These are phyloP conservation scores for Eucalyptus marginata DNA, from an alignment of 345 rosid species.

Conservation along the genomic window DNA sequence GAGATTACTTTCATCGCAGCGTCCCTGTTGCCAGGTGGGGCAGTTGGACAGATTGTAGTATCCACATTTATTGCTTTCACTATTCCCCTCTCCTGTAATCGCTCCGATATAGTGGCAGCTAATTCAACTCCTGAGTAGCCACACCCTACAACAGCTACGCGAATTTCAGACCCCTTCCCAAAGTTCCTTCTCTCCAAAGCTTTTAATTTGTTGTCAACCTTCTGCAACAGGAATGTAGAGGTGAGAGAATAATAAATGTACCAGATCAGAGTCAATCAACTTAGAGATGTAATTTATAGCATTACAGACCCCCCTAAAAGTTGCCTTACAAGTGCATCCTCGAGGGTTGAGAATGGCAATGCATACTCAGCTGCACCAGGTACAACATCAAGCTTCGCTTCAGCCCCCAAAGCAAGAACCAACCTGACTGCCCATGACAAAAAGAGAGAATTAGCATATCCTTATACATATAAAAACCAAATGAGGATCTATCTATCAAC, in stretches of 20 bases:
- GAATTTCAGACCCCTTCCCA: slow-evolving; percentile 34
- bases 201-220: slow-evolving; percentile 44
- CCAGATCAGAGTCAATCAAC: not conserved
- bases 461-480: not conserved
- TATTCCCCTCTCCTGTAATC: slow-evolving; percentile 68
- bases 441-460: not conserved
- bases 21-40: slow-evolving; percentile 85
- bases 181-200: slow-evolving; percentile 65
- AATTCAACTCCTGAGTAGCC: slow-evolving; percentile 94
- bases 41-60: slow-evolving; percentile 61
- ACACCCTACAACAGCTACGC: slow-evolving; percentile 82
- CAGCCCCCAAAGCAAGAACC: slow-evolving; percentile 99
- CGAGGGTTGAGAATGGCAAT: slow-evolving; percentile 72
- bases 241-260: not conserved
- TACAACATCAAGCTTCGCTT: slow-evolving; percentile 66
- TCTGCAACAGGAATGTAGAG: slow-evolving; percentile 33
- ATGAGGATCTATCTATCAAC: not conserved
- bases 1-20: slow-evolving; percentile 65
- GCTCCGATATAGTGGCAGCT: slow-evolving; percentile 91
- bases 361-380: slow-evolving; percentile 93
- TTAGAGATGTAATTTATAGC: not conserved
- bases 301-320: not conserved
- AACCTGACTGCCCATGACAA: slow-evolving; percentile 87
- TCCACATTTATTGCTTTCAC: slow-evolving; percentile 76
- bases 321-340: slow-evolving; percentile 71